Evolutionary conservation across 2,329 filamentous ascomycete genomes (phyloP).

Genomic region (Ophiocordyceps australis): DNA sequence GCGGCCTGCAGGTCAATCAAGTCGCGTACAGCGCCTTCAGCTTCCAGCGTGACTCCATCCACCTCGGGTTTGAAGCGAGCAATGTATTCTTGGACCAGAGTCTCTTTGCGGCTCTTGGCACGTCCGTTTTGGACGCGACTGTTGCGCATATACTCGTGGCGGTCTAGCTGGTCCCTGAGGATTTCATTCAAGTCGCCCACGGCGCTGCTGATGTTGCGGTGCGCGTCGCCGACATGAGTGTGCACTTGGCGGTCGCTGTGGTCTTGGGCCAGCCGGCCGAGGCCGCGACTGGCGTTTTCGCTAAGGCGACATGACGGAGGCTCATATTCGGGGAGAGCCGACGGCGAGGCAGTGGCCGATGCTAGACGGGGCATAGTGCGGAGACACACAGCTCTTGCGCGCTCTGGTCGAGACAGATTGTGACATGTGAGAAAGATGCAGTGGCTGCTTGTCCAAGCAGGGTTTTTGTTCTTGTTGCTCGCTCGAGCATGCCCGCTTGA

Average conservation of each 20-base stretch:
- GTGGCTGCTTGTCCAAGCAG: neutral
- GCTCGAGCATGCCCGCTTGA: too few species aligned
- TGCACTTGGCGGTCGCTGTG: constrained; percentile 23
- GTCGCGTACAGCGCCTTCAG: constrained; percentile 26
- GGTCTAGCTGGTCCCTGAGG: constrained; percentile 15
- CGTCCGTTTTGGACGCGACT: constrained; percentile 18
- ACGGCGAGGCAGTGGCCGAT: constrained; percentile 6
- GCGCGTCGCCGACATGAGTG: constrained; percentile 24
- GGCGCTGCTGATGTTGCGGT: constrained; percentile 21
- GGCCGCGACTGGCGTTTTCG: constrained; percentile 15
- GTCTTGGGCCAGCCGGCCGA: constrained; percentile 23
- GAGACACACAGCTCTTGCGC: too few species aligned
- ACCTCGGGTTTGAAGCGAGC: constrained; percentile 19
- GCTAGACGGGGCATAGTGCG: constrained; percentile 14
- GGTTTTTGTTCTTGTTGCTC: too few species aligned
- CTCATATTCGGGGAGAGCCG: constrained; percentile 30
- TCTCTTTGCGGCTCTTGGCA: constrained; percentile 16
- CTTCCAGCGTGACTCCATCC: constrained; percentile 20
- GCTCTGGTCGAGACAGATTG: too few species aligned
- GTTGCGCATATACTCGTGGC: constrained; percentile 12
- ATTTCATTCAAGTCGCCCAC: constrained; percentile 32
- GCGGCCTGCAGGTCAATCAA: constrained; percentile 30
- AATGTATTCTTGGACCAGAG: constrained; percentile 19
- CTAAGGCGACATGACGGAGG: constrained; percentile 26
- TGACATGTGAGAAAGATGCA: neutral